Percentiles rank a stretch among this genome's conserved stretches.
Conservation (phyloP, 2,329 filamentous ascomycete genomes). For the Berkeleyomyces basicola region DNA sequence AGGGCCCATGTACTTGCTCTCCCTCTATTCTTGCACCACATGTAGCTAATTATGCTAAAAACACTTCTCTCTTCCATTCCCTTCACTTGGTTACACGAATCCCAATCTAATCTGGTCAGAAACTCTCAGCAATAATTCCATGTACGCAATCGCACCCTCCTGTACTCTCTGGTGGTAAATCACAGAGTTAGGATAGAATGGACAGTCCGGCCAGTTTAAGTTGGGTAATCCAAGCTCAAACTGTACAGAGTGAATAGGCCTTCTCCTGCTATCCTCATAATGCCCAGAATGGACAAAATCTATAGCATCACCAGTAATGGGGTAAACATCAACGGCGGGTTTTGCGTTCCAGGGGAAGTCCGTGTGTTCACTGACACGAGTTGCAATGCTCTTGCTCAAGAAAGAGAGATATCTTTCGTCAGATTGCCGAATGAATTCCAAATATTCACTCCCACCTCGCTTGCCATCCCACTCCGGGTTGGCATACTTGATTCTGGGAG, state of each 20-base stretch:
- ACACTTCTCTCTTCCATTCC: not conserved
- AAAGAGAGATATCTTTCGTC: conserved; percentile 20
- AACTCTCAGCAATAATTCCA: conserved; percentile 27
- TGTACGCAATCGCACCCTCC: conserved; percentile 30
- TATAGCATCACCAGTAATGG: conserved; percentile 28
- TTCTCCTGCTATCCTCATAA: conserved; percentile 22
- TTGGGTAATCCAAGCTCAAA: conserved; percentile 32
- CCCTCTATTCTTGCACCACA: too few relatives aligned
- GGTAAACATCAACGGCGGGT: conserved; percentile 27
- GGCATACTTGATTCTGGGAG: conserved; percentile 32
- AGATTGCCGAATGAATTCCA: conserved; percentile 26
- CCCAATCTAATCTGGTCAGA: conserved; percentile 13
- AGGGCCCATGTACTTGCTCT: too few relatives aligned
- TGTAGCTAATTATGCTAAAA: not conserved
- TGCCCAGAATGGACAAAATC: conserved; percentile 32
- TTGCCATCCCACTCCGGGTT: conserved; percentile 35
- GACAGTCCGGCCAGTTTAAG: conserved; percentile 17
- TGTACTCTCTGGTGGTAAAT: conserved; percentile 29
- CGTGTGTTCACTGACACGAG: conserved; percentile 19
- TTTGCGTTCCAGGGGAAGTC: conserved; percentile 21
- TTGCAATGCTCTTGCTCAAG: conserved; percentile 24
- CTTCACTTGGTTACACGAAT: not conserved
- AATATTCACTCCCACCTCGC: conserved; percentile 31
- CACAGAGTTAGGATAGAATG: conserved; percentile 29
- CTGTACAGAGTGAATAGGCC: conserved; percentile 27